Conservation (phyloP, 306 rosid species). For the Trifolium fragiferum region DNA sequence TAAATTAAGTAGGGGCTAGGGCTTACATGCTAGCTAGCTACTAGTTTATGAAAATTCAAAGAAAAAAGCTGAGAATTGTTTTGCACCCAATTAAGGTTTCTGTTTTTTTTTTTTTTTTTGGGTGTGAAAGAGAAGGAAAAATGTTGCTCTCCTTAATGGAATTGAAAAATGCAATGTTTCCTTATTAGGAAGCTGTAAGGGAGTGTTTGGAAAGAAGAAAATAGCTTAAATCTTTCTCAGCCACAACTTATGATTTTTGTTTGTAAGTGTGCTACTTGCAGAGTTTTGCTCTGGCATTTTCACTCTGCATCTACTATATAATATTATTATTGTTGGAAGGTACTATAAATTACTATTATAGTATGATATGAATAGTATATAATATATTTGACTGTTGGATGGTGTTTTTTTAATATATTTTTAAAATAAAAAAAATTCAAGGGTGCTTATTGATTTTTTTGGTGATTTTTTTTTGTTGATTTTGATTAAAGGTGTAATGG, state of each 20-base stretch:
- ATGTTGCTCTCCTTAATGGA: slow-evolving; percentile 11
- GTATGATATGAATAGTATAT: not conserved
- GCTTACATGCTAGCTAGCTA: not conserved
- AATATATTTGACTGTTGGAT: slow-evolving; percentile 59
- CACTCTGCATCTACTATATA: slow-evolving; percentile 9
- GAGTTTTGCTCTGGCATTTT: slow-evolving; percentile 33
- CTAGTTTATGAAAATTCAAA: slow-evolving; percentile 30
- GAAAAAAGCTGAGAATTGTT: not conserved
- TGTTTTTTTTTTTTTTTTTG: not conserved
- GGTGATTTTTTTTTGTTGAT: not conserved
- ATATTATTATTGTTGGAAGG: slow-evolving; percentile 8
- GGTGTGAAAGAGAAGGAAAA: slow-evolving; percentile 23
- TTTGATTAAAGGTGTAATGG: slow-evolving; percentile 24
- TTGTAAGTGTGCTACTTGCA: slow-evolving; percentile 51
- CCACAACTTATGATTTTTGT: slow-evolving; percentile 74
- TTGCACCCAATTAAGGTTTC: not conserved
- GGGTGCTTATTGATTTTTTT: slow-evolving; percentile 39
- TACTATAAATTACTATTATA: not conserved
- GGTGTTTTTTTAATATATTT: slow-evolving; percentile 50
- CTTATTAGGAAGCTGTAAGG: slow-evolving; percentile 43
- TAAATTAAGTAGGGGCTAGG: not conserved
- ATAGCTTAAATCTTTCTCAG: slow-evolving; percentile 51
- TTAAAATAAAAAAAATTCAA: slow-evolving; percentile 21
- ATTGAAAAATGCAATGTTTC: slow-evolving; percentile 35
- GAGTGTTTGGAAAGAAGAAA: slow-evolving; percentile 21